Conservation (phyloP, 306 rosid species). For the Glycine tomentella region DNA sequence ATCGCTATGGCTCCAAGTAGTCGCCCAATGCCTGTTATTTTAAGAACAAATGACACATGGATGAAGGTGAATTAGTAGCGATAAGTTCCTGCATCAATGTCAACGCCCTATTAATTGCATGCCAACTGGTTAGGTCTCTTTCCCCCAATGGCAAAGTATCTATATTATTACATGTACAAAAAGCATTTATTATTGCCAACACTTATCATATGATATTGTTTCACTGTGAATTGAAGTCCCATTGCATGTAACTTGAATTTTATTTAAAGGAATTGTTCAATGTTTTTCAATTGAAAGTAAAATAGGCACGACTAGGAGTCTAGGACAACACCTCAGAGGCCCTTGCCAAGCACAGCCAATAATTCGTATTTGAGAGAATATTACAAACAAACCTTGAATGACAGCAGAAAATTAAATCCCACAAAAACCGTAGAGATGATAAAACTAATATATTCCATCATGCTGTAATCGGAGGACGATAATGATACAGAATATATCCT, state of each 20-base stretch:
- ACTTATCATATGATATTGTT: not conserved
- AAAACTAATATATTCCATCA: conserved; percentile 20
- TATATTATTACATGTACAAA: not conserved
- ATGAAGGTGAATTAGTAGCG: not conserved
- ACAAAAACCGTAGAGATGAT: not conserved
- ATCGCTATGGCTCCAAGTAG: not conserved
- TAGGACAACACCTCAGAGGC: not conserved
- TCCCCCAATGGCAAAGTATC: not conserved
- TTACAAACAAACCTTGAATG: conserved; percentile 20
- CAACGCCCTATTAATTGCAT: conserved; percentile 12
- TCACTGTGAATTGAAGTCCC: conserved; percentile 23
- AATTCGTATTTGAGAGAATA: conserved; percentile 35
- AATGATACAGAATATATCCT: conserved; percentile 42
- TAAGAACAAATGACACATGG: conserved; percentile 16
- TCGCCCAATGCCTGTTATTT: not conserved
- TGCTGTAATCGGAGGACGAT: conserved; percentile 5
- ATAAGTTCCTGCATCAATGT: not conserved
- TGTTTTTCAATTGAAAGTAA: not conserved
- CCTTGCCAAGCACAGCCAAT: conserved; percentile 12
- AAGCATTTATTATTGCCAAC: not conserved
- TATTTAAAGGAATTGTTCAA: not conserved
- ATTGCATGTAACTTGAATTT: conserved; percentile 23
- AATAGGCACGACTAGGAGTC: not conserved
- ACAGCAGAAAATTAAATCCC: conserved; percentile 27
- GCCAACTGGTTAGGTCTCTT: conserved; percentile 41